A percentile compares a stretch with the other conserved stretches of the same genome.
Conservation (phyloP, 2,329 filamentous ascomycete genomes). For the Fusarium ramigenum region DNA sequence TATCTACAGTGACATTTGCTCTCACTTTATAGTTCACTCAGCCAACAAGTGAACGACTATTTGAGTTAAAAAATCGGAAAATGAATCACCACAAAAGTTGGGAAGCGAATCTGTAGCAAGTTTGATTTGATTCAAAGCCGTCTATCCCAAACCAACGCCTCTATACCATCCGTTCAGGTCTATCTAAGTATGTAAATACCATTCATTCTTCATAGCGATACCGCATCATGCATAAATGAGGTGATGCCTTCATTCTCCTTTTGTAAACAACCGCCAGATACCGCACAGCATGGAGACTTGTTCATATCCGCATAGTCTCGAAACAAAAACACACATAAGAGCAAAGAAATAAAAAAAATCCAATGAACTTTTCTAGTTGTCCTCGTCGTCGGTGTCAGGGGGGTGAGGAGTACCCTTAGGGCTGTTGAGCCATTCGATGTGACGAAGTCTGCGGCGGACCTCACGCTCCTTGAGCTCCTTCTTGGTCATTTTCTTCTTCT, state of each 20-base stretch:
- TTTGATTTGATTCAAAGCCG: constrained; percentile 34
- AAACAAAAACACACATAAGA: constrained; percentile 6
- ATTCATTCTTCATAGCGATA: constrained; percentile 30
- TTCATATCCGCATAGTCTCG: constrained; percentile 11
- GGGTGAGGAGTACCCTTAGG: constrained; percentile 86
- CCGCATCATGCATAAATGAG: constrained; percentile 9
- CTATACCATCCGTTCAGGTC: constrained; percentile 37
- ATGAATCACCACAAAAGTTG: background rate
- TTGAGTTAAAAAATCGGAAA: background rate
- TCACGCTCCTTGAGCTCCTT: constrained; percentile 95
- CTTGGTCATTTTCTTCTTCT: constrained; percentile 99
- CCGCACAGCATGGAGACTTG: constrained; percentile 12
- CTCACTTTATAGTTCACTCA: background rate
- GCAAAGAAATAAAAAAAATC: background rate
- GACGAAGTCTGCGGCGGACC: constrained; percentile 83
- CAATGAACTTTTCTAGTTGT: constrained; percentile 40
- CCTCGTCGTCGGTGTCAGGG: constrained; percentile 81
- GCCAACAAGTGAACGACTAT: background rate
- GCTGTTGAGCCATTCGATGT: constrained; percentile 85
- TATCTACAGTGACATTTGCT: background rate
- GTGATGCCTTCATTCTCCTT: constrained; percentile 10
- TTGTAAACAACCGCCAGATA: constrained; percentile 11
- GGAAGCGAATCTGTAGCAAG: constrained; percentile 10
- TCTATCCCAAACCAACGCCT: constrained; percentile 43
- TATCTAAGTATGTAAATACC: constrained; percentile 29